These are phyloP conservation scores for Epichloe uncinata DNA, from an alignment of 2,329 filamentous ascomycete species.

Conservation along the genomic window DNA sequence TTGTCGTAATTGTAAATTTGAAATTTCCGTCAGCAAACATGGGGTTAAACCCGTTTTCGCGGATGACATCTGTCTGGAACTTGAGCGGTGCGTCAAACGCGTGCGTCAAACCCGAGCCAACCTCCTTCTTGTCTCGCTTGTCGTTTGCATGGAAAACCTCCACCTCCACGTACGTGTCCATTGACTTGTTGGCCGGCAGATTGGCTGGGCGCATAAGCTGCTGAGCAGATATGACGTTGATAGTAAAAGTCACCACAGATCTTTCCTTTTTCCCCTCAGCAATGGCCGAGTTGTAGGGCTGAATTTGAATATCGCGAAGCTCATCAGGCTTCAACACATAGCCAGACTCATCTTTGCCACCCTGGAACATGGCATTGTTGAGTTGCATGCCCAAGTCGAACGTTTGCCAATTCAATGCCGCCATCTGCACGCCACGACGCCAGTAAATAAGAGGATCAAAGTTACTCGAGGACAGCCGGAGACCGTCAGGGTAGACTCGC, in stretches of 20 bases:
- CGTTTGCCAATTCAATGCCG: conserved; percentile 95
- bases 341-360: conserved; percentile 71
- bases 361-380: conserved; percentile 95
- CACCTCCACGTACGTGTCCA: conserved; percentile 90
- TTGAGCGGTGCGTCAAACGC: conserved; percentile 51
- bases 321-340: conserved; percentile 90
- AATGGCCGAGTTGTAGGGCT: conserved; percentile 35
- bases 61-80: conserved; percentile 66
- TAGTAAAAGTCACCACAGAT: conserved; percentile 70
- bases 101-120: conserved; percentile 39
- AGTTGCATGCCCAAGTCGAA: conserved; percentile 93
- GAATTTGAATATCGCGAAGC: conserved; percentile 57
- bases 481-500: conserved; percentile 81
- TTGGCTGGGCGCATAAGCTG: conserved; percentile 76
- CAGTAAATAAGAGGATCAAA: conserved; percentile 91
- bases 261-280: conserved; percentile 57
- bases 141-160: conserved; percentile 93
- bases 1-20: conserved; percentile 76
- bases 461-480: conserved; percentile 76
- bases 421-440: conserved; percentile 95
- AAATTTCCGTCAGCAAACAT: conserved; percentile 63
- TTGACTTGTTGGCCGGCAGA: conserved; percentile 55
- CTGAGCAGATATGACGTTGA: conserved; percentile 87
- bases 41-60: conserved; percentile 88
- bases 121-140: conserved; percentile 75